A percentile compares a stretch with the other conserved stretches of the same genome.
Evolutionary conservation across 306 rosid species (phyloP).

Genomic region (Cucurbita pepo): DNA sequence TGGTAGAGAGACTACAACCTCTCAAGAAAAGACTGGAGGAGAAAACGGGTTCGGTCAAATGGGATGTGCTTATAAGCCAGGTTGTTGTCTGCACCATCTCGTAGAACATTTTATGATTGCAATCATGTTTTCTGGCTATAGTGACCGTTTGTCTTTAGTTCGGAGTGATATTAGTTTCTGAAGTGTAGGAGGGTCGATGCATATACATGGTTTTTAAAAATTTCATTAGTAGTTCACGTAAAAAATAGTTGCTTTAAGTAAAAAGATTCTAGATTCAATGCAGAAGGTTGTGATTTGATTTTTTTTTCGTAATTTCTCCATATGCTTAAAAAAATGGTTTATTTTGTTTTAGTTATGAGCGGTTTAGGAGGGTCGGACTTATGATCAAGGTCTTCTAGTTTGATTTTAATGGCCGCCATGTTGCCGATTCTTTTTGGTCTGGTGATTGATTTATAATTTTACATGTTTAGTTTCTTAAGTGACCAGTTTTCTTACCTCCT

Average conservation of each 20-base stretch:
- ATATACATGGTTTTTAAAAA: neutral
- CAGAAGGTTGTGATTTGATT: neutral
- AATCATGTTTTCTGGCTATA: neutral
- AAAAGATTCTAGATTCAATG: neutral
- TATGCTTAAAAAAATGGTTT: neutral
- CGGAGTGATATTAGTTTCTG: neutral
- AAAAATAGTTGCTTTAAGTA: neutral
- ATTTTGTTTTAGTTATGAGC: neutral
- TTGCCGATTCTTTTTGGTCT: neutral
- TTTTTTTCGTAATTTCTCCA: neutral
- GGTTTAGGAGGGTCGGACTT: neutral
- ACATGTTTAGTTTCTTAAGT: neutral
- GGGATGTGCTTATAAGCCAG: slow-evolving; percentile 70
- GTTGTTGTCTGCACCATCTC: slow-evolving; percentile 15
- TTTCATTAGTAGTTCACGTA: neutral
- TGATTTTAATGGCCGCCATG: neutral
- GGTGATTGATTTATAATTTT: neutral
- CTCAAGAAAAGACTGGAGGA: slow-evolving; percentile 41
- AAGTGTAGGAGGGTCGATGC: neutral
- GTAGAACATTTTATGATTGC: neutral
- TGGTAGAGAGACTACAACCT: slow-evolving; percentile 66
- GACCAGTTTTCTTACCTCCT: neutral
- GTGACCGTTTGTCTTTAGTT: neutral
- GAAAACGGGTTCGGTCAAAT: slow-evolving; percentile 37
- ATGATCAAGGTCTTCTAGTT: neutral